A percentile compares a stretch with the other conserved stretches of the same genome.
Conservation (phyloP, 2,329 filamentous ascomycete species). For the Fusarium anguioides region DNA sequence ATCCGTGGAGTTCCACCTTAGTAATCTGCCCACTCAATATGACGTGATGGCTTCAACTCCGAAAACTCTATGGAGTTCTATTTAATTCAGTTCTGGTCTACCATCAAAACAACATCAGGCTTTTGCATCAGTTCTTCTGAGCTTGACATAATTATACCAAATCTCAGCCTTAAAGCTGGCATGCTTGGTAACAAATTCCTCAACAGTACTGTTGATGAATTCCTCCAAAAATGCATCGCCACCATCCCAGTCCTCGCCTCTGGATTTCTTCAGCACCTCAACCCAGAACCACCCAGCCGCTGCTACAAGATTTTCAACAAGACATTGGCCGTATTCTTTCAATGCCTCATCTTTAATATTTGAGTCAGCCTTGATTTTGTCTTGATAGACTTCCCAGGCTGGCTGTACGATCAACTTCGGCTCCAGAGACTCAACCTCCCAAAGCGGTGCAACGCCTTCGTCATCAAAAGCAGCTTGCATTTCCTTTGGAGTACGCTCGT, state of each 20-base stretch:
- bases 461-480: neutral
- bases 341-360: neutral
- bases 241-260: neutral
- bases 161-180: neutral
- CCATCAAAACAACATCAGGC: neutral
- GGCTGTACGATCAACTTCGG: slow-evolving; percentile 7
- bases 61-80: neutral
- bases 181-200: neutral
- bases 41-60: slow-evolving; percentile 20
- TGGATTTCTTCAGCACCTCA: neutral
- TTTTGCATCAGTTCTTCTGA: neutral
- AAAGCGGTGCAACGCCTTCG: neutral
- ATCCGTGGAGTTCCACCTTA: slow-evolving; percentile 16
- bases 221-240: neutral
- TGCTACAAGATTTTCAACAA: neutral
- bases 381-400: neutral
- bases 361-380: accelerated
- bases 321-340: neutral
- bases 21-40: slow-evolving; percentile 17
- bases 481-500: neutral
- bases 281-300: slow-evolving; percentile 15
- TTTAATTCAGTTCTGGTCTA: neutral
- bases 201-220: neutral
- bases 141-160: slow-evolving; percentile 8
- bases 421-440: slow-evolving; percentile 1